A percentile compares a stretch with the other conserved stretches of the same genome.
Evolutionary conservation across 306 rosid species (phyloP).

Genomic region (Medicago ruthenica): DNA sequence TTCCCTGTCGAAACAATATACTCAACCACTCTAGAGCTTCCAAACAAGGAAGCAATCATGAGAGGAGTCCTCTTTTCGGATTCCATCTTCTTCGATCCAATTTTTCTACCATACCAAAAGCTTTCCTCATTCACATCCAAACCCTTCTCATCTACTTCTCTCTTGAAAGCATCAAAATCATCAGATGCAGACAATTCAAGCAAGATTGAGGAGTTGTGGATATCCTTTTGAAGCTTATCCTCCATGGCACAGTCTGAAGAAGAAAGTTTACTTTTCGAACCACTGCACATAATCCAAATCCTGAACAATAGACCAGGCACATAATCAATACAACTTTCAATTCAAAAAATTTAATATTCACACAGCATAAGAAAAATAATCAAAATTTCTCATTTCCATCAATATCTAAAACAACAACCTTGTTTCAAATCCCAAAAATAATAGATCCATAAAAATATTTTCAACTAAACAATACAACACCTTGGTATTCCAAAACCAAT

Average conservation of each 20-base stretch:
- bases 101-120: constrained; percentile 91
- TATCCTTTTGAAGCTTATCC: constrained; percentile 57
- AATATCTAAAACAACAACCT: constrained; percentile 12
- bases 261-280: constrained; percentile 60
- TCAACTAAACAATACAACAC: neutral
- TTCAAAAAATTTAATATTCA: neutral
- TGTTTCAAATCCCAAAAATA: constrained; percentile 2
- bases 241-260: constrained; percentile 66
- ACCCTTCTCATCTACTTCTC: constrained; percentile 75
- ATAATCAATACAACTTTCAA: constrained; percentile 42
- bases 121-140: constrained; percentile 64
- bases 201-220: constrained; percentile 55
- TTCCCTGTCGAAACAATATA: constrained; percentile 62
- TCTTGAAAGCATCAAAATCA: constrained; percentile 73
- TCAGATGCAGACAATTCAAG: constrained; percentile 85
- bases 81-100: constrained; percentile 93
- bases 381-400: constrained; percentile 8
- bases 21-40: constrained; percentile 71
- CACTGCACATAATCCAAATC: constrained; percentile 78
- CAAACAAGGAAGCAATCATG: constrained; percentile 92
- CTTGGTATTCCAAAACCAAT: neutral
- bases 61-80: constrained; percentile 88
- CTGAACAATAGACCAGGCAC: constrained; percentile 54
- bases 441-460: constrained; percentile 7
- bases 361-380: neutral